These are phyloP conservation scores for Podosphaera aphanis DNA, from an alignment of 2,329 filamentous ascomycete species.

Conservation along the genomic window DNA sequence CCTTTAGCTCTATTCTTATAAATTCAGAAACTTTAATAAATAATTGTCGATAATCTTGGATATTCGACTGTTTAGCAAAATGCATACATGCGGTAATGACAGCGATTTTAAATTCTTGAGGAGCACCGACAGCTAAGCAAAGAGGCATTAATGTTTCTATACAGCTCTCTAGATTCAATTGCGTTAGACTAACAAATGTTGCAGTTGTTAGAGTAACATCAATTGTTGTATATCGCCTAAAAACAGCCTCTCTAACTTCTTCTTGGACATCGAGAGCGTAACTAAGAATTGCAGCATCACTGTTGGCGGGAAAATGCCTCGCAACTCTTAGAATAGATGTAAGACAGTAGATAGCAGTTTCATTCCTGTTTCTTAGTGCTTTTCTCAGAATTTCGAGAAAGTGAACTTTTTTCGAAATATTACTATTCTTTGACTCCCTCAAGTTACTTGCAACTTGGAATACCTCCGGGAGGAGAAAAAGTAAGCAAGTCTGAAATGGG, in stretches of 20 bases:
- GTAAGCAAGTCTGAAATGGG: conserved; percentile 36
- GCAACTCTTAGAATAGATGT: conserved; percentile 37
- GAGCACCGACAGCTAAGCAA: conserved; percentile 33
- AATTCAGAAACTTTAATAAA: conserved; percentile 32
- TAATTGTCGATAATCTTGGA: conserved; percentile 27
- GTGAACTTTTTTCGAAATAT: conserved; percentile 40
- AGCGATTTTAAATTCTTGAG: conserved; percentile 36
- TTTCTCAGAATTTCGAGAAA: conserved; percentile 42
- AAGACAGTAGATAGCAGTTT: conserved; percentile 42
- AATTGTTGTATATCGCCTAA: conserved; percentile 29
- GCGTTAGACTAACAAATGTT: conserved; percentile 38
- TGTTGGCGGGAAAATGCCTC: conserved; percentile 38
- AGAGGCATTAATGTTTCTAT: conserved; percentile 31
- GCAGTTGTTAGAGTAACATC: conserved; percentile 43
- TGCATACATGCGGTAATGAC: conserved; percentile 38
- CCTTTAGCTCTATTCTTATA: conserved; percentile 32
- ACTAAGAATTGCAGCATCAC: conserved; percentile 32
- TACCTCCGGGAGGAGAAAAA: conserved; percentile 42
- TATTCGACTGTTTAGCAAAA: conserved; percentile 29
- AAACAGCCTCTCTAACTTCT: conserved; percentile 42
- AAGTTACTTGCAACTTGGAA: conserved; percentile 48
- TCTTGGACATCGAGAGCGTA: conserved; percentile 48
- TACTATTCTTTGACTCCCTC: conserved; percentile 35
- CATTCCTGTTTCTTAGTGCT: conserved; percentile 37
- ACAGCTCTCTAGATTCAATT: conserved; percentile 35